Conservation (phyloP, 1,139 yeast species). For the Blastobotrys malaysiensis region DNA sequence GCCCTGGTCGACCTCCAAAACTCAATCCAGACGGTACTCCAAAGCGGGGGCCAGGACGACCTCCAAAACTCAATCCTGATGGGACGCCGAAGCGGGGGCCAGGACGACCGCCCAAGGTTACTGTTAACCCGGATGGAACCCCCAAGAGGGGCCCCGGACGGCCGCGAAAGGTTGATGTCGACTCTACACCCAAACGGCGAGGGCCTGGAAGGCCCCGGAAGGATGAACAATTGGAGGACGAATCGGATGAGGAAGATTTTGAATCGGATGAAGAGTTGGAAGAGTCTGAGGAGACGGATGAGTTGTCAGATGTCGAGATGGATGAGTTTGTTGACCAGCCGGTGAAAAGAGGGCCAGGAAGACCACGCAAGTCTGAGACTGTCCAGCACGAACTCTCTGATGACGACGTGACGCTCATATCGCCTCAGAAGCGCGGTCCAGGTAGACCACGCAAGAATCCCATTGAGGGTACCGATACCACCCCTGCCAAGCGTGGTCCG, state of each 20-base stretch:
- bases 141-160: not conserved
- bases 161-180: not conserved
- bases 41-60: not conserved
- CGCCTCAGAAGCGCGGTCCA: not conserved
- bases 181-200: not conserved
- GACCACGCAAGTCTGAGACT: not conserved
- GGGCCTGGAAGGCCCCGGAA: not conserved
- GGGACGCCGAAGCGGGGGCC: not conserved
- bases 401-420: not conserved
- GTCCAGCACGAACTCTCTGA: not conserved
- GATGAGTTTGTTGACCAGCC: not conserved
- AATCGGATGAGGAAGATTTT: conserved; percentile 4
- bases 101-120: not conserved
- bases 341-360: not conserved
- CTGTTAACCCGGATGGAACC: not conserved
- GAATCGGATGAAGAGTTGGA: conserved; percentile 8
- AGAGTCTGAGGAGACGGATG: conserved; percentile 6
- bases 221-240: not conserved
- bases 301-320: not conserved
- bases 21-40: not conserved
- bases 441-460: not conserved
- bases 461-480: not conserved
- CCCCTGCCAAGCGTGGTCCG: not conserved
- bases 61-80: not conserved
- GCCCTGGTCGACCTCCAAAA: not conserved